Percentiles rank a stretch among this genome's conserved stretches.
Conservation (phyloP, 2,329 filamentous ascomycete genomes). For the Thielaviopsis euricoi region DNA sequence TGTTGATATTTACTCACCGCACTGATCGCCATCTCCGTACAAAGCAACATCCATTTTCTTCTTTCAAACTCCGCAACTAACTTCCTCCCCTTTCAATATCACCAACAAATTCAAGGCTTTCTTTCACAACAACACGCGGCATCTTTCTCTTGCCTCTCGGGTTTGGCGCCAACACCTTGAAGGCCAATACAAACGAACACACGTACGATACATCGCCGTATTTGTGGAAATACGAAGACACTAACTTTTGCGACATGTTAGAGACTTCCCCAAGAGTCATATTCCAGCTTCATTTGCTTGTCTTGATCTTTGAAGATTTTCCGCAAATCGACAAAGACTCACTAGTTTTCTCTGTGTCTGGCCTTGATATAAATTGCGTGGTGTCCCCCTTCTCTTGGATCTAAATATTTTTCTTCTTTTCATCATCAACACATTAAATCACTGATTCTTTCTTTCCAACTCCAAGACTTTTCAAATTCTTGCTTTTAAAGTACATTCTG, state of each 20-base stretch:
- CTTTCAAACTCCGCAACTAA: background rate
- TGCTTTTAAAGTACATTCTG: too few species aligned
- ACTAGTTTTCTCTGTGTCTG: background rate
- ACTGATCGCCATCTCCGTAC: too few species aligned
- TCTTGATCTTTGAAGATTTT: background rate
- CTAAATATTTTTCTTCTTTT: too few species aligned
- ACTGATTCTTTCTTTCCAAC: too few species aligned
- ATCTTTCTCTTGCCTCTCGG: background rate
- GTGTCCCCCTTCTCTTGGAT: too few species aligned
- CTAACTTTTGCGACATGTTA: background rate
- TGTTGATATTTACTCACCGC: background rate
- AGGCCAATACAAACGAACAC: background rate
- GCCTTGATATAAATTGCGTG: too few species aligned
- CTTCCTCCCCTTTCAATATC: background rate
- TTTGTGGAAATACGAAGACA: background rate
- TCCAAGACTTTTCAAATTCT: too few species aligned
- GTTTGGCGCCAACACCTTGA: background rate
- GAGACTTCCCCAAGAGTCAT: background rate
- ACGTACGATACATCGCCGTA: background rate
- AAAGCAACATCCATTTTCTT: background rate
- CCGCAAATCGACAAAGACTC: background rate
- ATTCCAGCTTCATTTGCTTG: background rate
- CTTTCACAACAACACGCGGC: background rate
- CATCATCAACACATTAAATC: too few species aligned
- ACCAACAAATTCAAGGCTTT: background rate